Evolutionary conservation across 257 asterid genomes (phyloP), one percentile per base, ranked within the genome.

Genomic region (Penstemon eatonii): DNA sequence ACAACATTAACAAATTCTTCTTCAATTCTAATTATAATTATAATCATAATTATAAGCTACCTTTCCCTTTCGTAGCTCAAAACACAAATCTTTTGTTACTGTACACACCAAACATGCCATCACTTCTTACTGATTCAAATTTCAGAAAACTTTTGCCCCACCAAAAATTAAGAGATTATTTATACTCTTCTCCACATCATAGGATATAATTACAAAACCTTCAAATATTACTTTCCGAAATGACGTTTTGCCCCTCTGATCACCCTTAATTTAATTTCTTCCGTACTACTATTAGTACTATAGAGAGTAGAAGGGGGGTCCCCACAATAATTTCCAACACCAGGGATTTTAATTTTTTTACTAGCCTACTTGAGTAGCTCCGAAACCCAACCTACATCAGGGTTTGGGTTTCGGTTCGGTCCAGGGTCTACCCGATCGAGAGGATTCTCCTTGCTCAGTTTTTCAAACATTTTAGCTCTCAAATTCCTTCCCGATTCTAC

Each of bases 381-480:
- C 67, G 89, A 70, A 2, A 91, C 87, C 97, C 97, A 86, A 5
- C 81, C 96, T 0, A 91, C 84, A 50, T 86, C 90, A 53, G 95
- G 89, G 43, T 76, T 75, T 0, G 67, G 10, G 15, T 70, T 25
- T 25, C 33, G 33, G 33, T 25, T 71, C 74, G 87, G 79, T 10
- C 78, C 80, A 63, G 82, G 74, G 3, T 74, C 69, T 0, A 44
- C 82, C 72, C 77, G 76, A 46, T 82, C 92, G 61, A 83, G 67
- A 3, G 88, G 88, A 68, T 83, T 83, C 59, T 83, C 88, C 62
- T 83, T 80, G 60, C 80, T 80, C 4, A 83, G 63, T 12, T 80
- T 83, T 79, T 80, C 88, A 56, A 83, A 83, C 83, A 83, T 70
- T 73, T 67, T 80, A 0, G 78, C 84, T 76, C 88, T 74, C 78